Base-by-base conservation (phyloP, 2,329 filamentous ascomycete genomes). In the Aschersonia sp. region DNA sequence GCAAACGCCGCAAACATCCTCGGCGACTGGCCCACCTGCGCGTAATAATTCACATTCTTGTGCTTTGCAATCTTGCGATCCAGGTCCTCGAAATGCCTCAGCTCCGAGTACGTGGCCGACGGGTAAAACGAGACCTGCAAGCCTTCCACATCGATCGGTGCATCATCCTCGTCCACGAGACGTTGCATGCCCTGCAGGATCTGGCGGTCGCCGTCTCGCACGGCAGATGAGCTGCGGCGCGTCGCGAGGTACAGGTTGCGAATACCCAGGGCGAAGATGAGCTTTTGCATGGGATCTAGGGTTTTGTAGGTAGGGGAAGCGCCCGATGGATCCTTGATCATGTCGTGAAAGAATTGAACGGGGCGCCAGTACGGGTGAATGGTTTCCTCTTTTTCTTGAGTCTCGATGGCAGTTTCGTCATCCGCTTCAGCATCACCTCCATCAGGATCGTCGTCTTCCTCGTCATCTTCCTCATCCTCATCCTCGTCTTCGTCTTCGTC, bases 1-100 rank as follows among this genome's bases (percentile, higher is more conserved):
- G 40, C 50, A 47, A 51, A 51, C 8, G 46, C 50, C 33, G 50
- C 50, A 49, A 51, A 51, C 41, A 51, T 14, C 33, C 47, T 46
- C 39, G 50, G 50, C 44, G 43, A 33, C 30, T 31, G 33, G 10
- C 43, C 32, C 32, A 51, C 29, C 43, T 48, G 50, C 35, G 50
- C 50, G 42, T 47, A 51, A 14, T 51, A 47, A 32, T 33, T 45
- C 30, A 9, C 45, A 4, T 42, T 14, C 32, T 31, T 30, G 9
- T 46, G 47, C n/a, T 49, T 32, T 10, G 39, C 43, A 30, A 50
- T 45, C 46, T 42, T 46, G 9, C 6, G 14, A 37, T 50, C 49
- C 46, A 50, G 30, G 7, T 50, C 49, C 44, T 46, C 39, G 11
- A 50, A 29, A 35, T 46, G 42, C 35, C 44, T 43, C 33, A 50